These are phyloP conservation scores for Salix dunnii DNA, from an alignment of 345 rosid genomes.

Conservation along the genomic window DNA sequence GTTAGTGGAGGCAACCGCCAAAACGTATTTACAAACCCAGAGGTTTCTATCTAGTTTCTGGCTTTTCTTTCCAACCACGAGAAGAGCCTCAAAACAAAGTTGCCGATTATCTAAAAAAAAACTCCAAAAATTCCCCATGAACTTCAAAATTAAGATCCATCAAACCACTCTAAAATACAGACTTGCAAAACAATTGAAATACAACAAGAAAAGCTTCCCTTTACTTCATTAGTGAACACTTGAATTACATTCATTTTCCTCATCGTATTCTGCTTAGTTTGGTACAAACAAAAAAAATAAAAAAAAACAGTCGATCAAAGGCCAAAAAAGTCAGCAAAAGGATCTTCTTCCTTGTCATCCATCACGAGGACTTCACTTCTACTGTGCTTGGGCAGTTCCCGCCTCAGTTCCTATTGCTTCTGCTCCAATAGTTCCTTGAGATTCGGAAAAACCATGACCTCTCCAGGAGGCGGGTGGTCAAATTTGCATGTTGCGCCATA, in stretches of 20 bases:
- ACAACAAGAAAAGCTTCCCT: background rate
- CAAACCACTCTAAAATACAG: background rate
- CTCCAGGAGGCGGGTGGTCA: constrained; percentile 97
- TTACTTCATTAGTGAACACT: background rate
- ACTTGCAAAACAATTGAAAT: background rate
- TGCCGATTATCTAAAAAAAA: background rate
- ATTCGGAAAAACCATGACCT: constrained; percentile 55
- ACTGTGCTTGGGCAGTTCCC: background rate
- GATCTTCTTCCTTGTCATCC: background rate
- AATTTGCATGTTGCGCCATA: constrained; percentile 78
- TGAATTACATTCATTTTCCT: background rate
- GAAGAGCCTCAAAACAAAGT: background rate
- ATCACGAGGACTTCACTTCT: background rate
- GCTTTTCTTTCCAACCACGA: background rate
- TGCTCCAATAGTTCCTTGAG: constrained; percentile 30
- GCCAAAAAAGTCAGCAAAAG: background rate
- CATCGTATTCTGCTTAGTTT: background rate
- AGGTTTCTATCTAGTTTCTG: background rate
- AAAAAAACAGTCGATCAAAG: background rate
- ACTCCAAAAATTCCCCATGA: background rate
- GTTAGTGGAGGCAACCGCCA: background rate
- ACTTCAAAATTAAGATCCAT: background rate
- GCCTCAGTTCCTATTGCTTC: constrained; percentile 19
- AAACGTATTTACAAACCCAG: background rate
- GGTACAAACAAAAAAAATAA: background rate